Percentiles rank a stretch among this genome's conserved stretches.
phyloP scores from a whole-genome alignment of 768 basidiomycete genomes.

The Collybia mongolica region DNA sequence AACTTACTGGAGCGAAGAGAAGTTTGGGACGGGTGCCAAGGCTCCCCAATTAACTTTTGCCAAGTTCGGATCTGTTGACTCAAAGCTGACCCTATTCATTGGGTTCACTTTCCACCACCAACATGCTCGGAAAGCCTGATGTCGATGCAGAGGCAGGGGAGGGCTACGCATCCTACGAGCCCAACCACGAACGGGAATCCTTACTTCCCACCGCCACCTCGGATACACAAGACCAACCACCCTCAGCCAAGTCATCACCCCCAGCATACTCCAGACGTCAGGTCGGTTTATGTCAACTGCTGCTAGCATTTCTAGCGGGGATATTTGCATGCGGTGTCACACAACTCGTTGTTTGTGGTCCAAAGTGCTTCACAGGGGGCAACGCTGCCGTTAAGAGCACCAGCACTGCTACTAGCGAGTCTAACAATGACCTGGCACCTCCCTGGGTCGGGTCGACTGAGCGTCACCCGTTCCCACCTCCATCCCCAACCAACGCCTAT shows the following conservation, averaged over 20 bases:
- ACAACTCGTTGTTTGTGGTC: slow-evolving; percentile 46
- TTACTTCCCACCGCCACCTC: slow-evolving; percentile 29
- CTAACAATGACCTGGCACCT: slow-evolving; percentile 42
- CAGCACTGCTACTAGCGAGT: neutral
- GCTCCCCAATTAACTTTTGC: too few relatives aligned
- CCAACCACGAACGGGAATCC: slow-evolving; percentile 28
- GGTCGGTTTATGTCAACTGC: slow-evolving; percentile 37
- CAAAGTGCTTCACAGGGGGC: slow-evolving; percentile 33
- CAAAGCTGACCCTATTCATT: too few relatives aligned
- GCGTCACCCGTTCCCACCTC: slow-evolving; percentile 68
- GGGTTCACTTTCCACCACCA: slow-evolving; percentile 1
- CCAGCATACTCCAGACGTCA: slow-evolving; percentile 19
- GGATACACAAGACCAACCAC: slow-evolving; percentile 2
- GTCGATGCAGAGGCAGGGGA: slow-evolving; percentile 19
- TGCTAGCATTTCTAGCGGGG: slow-evolving; percentile 54
- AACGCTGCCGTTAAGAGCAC: slow-evolving; percentile 2
- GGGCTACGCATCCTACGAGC: slow-evolving; percentile 11
- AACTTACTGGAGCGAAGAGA: too few relatives aligned
- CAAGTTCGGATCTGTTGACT: too few relatives aligned
- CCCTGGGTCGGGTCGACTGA: slow-evolving; percentile 74
- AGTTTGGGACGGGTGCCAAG: too few relatives aligned
- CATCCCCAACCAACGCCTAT: slow-evolving; percentile 68
- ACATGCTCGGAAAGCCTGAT: slow-evolving; percentile 17
- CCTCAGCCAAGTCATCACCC: slow-evolving; percentile 4
- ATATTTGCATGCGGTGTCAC: slow-evolving; percentile 45